phyloP scores from a whole-genome alignment of 176 grass and related monocot genomes.

The Eragrostis curvula region DNA sequence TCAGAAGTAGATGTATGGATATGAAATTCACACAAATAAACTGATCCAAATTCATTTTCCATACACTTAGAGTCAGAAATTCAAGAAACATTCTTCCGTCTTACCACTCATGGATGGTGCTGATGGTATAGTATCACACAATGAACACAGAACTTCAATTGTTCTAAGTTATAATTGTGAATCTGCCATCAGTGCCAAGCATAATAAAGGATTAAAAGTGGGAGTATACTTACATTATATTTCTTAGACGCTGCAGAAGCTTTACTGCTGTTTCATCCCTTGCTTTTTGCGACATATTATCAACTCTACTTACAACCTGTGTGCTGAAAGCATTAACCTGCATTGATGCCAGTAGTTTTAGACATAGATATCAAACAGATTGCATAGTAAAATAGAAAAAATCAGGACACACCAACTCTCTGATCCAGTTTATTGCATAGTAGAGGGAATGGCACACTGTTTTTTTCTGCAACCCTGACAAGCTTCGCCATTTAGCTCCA shows the following conservation, averaged over 20 bases:
- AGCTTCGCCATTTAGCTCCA: slow-evolving; percentile 61
- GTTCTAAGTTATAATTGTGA: slow-evolving; percentile 32
- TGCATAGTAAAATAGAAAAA: slow-evolving; percentile 20
- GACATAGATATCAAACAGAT: slow-evolving; percentile 28
- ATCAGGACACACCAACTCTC: slow-evolving; percentile 77
- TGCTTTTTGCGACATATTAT: slow-evolving; percentile 61
- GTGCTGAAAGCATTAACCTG: slow-evolving; percentile 91
- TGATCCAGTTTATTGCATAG: slow-evolving; percentile 95
- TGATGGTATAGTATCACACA: slow-evolving; percentile 20
- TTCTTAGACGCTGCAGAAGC: slow-evolving; percentile 89
- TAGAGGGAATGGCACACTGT: slow-evolving; percentile 78
- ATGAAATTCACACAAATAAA: not conserved
- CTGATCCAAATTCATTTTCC: not conserved
- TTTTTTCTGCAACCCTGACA: slow-evolving; percentile 77
- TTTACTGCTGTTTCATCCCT: slow-evolving; percentile 67
- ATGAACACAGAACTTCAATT: slow-evolving; percentile 7
- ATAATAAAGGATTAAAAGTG: slow-evolving; percentile 6
- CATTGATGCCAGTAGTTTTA: slow-evolving; percentile 52
- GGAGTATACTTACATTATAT: slow-evolving; percentile 72
- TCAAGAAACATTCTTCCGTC: not conserved
- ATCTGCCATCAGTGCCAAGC: slow-evolving; percentile 20
- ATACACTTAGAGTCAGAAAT: slow-evolving; percentile 30
- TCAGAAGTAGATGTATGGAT: not conserved
- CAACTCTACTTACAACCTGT: slow-evolving; percentile 67
- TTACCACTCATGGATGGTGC: slow-evolving; percentile 7